Percentiles rank a stretch among this genome's conserved stretches.
Evolutionary conservation across 176 grass and related monocot species (phyloP).

Genomic region (Elaeis guineensis): DNA sequence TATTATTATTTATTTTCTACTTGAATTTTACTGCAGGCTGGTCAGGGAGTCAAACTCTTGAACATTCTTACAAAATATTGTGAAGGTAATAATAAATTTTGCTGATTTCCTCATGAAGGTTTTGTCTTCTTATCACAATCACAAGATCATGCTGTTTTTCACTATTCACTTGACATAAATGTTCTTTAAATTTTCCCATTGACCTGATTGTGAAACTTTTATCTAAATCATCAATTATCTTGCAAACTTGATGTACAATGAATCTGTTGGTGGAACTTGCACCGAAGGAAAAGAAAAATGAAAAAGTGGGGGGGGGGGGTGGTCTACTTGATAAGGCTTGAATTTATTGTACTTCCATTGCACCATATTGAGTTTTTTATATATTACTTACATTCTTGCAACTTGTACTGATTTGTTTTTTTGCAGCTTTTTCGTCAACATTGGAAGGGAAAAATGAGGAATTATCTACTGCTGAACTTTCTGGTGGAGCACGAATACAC

Average conservation of each 20-base stretch:
- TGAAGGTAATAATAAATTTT: constrained; percentile 61
- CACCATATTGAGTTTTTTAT: background rate
- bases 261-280: too few species aligned
- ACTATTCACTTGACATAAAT: background rate
- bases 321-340: background rate
- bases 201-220: too few species aligned
- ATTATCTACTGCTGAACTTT: constrained; percentile 77
- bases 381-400: background rate
- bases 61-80: constrained; percentile 93
- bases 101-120: background rate
- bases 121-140: background rate
- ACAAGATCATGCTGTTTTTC: background rate
- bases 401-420: background rate
- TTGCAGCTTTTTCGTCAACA: constrained; percentile 82
- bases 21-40: constrained; percentile 30
- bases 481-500: constrained; percentile 91
- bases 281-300: too few species aligned
- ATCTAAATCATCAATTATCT: too few species aligned
- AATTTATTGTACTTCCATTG: background rate
- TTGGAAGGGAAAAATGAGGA: constrained; percentile 87
- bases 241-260: too few species aligned
- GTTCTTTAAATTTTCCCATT: background rate
- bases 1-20: background rate
- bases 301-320: too few species aligned
- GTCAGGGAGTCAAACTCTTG: constrained; percentile 71